Evolutionary conservation across 108 stramenopile species (phyloP).

Genomic region (Nitzschia sp.): DNA sequence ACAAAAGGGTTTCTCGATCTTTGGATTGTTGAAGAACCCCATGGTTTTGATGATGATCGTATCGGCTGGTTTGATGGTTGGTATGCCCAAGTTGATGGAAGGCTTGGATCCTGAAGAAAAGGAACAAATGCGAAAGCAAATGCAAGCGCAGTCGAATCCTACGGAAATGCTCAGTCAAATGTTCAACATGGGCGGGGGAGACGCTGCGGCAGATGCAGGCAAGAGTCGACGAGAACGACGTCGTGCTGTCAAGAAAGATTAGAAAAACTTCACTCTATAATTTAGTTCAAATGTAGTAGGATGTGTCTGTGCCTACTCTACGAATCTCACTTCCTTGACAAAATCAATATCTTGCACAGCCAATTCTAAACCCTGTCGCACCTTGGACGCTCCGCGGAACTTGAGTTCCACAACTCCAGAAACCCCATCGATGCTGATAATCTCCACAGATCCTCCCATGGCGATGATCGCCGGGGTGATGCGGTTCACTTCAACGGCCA

Average conservation of each 20-base stretch:
- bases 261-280: background rate
- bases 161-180: conserved; percentile 78
- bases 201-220: conserved; percentile 36
- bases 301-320: conserved; percentile 6
- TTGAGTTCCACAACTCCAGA: conserved; percentile 75
- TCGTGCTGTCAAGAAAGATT: conserved; percentile 25
- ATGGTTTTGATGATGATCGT: conserved; percentile 90
- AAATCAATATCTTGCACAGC: conserved; percentile 80
- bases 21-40: conserved; percentile 83
- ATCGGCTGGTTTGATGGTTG: conserved; percentile 67
- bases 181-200: conserved; percentile 52
- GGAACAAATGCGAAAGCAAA: conserved; percentile 83
- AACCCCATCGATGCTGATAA: conserved; percentile 60
- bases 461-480: conserved; percentile 74
- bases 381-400: conserved; percentile 74
- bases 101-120: conserved; percentile 85
- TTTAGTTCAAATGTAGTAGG: background rate
- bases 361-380: conserved; percentile 78
- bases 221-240: conserved; percentile 19
- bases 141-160: conserved; percentile 89
- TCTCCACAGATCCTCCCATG: conserved; percentile 80
- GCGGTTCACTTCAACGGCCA: conserved; percentile 71
- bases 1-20: conserved; percentile 63
- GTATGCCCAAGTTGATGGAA: conserved; percentile 93
- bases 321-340: conserved; percentile 78